phyloP scores from a whole-genome alignment of 768 basidiomycete species.

The Panellus pusillus region DNA sequence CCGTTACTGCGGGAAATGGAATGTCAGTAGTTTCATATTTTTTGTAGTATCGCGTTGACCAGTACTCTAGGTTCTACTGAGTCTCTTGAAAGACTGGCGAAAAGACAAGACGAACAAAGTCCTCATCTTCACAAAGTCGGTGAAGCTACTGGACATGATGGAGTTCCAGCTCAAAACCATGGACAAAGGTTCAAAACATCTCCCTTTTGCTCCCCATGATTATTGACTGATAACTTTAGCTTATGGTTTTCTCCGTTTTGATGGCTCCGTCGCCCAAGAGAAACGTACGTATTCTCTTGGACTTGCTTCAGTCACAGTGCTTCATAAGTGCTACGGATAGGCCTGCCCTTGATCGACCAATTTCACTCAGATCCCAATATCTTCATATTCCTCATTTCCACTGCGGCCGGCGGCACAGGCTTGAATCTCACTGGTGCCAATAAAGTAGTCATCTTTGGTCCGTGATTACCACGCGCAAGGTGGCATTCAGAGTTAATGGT shows the following conservation, averaged over 20 bases:
- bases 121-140: constrained; percentile 90
- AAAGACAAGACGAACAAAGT: constrained; percentile 78
- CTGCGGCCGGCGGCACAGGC: constrained; percentile 88
- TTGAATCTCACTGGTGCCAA: constrained; percentile 69
- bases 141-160: constrained; percentile 86
- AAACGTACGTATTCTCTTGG: constrained; percentile 53
- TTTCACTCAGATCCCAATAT: constrained; percentile 75
- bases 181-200: constrained; percentile 35
- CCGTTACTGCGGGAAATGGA: constrained; percentile 83
- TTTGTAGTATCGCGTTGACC: constrained; percentile 40
- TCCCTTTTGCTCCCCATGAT: neutral
- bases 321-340: constrained; percentile 33
- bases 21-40: constrained; percentile 56
- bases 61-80: constrained; percentile 1
- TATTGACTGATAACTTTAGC: constrained; percentile 28
- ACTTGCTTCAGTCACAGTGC: neutral
- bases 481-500: neutral
- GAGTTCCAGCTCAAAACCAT: constrained; percentile 66
- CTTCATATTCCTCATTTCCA: constrained; percentile 87
- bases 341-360: constrained; percentile 83
- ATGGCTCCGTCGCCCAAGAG: constrained; percentile 68
- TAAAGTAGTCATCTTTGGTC: constrained; percentile 89
- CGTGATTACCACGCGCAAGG: constrained; percentile 2
- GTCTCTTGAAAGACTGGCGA: constrained; percentile 64
- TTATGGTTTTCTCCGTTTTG: constrained; percentile 70